These are phyloP conservation scores for Begonia fuchsioides DNA, from an alignment of 306 rosid genomes.

Conservation along the genomic window DNA sequence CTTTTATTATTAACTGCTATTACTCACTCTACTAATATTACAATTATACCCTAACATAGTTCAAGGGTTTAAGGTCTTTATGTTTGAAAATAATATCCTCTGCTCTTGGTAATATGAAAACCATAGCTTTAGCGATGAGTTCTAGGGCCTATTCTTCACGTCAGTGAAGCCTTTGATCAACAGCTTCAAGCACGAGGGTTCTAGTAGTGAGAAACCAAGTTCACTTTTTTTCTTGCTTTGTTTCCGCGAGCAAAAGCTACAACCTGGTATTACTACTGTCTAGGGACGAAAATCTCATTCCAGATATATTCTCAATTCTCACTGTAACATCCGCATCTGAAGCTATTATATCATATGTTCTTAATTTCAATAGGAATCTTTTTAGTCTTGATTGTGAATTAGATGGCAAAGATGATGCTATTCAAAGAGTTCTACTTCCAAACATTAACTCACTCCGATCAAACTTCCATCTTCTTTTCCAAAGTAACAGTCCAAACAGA, in stretches of 20 bases:
- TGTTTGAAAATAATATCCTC: slow-evolving; percentile 60
- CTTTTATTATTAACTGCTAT: too few species aligned
- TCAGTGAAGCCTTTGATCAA: slow-evolving; percentile 57
- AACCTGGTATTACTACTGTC: slow-evolving; percentile 42
- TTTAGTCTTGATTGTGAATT: slow-evolving; percentile 50
- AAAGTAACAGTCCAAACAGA: slow-evolving; percentile 46
- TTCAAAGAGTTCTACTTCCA: slow-evolving; percentile 30
- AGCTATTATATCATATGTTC: slow-evolving; percentile 51
- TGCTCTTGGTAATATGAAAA: slow-evolving; percentile 57
- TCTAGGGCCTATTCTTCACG: slow-evolving; percentile 67
- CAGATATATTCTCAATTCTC: slow-evolving; percentile 69
- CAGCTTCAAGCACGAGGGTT: slow-evolving; percentile 69
- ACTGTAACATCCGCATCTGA: slow-evolving; percentile 53
- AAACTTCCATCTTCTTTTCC: slow-evolving; percentile 54
- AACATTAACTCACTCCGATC: slow-evolving; percentile 46
- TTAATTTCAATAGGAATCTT: slow-evolving; percentile 66
- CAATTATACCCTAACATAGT: too few species aligned
- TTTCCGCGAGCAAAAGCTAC: slow-evolving; percentile 66
- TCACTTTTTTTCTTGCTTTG: slow-evolving; percentile 80
- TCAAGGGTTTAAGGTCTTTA: slow-evolving; percentile 78
- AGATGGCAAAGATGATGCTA: slow-evolving; percentile 36
- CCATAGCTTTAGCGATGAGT: slow-evolving; percentile 45
- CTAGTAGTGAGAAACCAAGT: slow-evolving; percentile 89
- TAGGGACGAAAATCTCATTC: slow-evolving; percentile 52
- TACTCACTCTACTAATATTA: too few species aligned